Conservation (phyloP, 768 basidiomycete genomes). For the Serpula lacrymans region DNA sequence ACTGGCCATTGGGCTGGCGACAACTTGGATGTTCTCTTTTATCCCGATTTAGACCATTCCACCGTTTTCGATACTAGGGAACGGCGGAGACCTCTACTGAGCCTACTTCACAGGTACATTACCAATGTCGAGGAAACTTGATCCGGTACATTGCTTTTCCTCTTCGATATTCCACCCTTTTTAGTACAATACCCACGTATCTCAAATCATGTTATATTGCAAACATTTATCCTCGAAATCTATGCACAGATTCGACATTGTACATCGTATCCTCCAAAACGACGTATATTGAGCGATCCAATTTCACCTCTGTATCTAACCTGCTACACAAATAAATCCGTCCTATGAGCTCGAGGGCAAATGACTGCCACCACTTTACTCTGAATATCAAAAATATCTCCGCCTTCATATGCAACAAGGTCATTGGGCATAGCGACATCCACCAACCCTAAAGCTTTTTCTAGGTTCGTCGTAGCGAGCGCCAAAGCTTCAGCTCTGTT, state of each 20-base stretch:
- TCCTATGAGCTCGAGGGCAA: slow-evolving; percentile 20
- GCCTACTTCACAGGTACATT: slow-evolving; percentile 30
- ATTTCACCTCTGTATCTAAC: background rate
- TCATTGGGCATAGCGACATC: slow-evolving; percentile 24
- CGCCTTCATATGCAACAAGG: slow-evolving; percentile 36
- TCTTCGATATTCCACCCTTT: no score
- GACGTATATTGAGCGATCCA: no score
- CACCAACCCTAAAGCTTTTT: slow-evolving; percentile 37
- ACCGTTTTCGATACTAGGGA: slow-evolving; percentile 33
- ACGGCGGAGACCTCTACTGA: slow-evolving; percentile 25
- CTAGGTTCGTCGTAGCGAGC: slow-evolving; percentile 39
- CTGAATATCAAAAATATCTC: slow-evolving; percentile 33
- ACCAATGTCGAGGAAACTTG: background rate
- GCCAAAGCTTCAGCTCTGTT: slow-evolving; percentile 31
- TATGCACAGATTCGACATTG: no score
- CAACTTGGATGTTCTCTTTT: slow-evolving; percentile 37
- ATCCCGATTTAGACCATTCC: slow-evolving; percentile 37
- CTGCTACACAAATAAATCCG: slow-evolving; percentile 16
- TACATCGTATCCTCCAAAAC: no score
- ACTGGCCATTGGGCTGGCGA: slow-evolving; percentile 24
- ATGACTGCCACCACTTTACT: slow-evolving; percentile 39
- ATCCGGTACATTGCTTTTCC: no score
- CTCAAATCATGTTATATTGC: no score
- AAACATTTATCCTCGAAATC: no score
- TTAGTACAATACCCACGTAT: no score